Percentiles rank a stretch among this genome's conserved stretches.
Conservation (phyloP, 1,284 basidiomycete genomes). For the Peniophora sp. region DNA sequence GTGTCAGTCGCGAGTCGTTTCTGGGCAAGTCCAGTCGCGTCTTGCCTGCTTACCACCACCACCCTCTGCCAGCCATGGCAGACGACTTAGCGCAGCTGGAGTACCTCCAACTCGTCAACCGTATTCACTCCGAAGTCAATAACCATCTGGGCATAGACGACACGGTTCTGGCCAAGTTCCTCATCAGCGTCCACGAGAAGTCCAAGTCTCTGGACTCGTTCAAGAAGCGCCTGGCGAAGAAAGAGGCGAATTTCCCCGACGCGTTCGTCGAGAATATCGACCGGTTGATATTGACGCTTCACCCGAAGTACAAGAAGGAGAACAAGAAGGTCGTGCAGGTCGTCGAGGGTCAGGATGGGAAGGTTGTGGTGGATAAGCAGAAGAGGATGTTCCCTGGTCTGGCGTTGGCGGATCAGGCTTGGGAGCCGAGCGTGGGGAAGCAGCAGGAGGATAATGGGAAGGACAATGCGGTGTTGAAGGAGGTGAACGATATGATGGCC, state of each 20-base stretch:
- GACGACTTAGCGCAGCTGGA: conserved; percentile 89
- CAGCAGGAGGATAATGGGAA: not conserved
- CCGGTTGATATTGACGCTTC: conserved; percentile 88
- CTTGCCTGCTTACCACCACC: conserved; percentile 7
- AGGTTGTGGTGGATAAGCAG: conserved; percentile 58
- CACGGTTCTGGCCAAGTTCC: conserved; percentile 92
- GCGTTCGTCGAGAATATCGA: conserved; percentile 91
- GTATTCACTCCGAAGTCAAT: conserved; percentile 85
- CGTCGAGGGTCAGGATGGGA: conserved; percentile 14
- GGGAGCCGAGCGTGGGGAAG: conserved; percentile 41
- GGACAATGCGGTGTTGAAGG: conserved; percentile 61
- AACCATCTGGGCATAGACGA: conserved; percentile 83
- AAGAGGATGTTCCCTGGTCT: conserved; percentile 89
- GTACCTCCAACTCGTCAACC: conserved; percentile 80
- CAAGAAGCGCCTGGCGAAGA: conserved; percentile 73
- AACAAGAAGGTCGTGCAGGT: conserved; percentile 21
- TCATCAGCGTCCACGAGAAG: conserved; percentile 86
- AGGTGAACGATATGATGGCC: conserved; percentile 83
- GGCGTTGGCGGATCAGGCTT: conserved; percentile 75
- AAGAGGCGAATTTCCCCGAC: conserved; percentile 84
- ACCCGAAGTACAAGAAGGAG: conserved; percentile 93
- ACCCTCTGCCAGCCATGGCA: conserved; percentile 37
- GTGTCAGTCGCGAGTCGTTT: not conserved
- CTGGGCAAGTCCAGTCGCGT: not conserved
- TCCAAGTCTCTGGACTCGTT: conserved; percentile 74